Percentiles rank a stretch among this genome's conserved stretches.
These are phyloP conservation scores for Kodamaea ohmeri DNA, from an alignment of 1,139 yeast genomes.

Conservation along the genomic window DNA sequence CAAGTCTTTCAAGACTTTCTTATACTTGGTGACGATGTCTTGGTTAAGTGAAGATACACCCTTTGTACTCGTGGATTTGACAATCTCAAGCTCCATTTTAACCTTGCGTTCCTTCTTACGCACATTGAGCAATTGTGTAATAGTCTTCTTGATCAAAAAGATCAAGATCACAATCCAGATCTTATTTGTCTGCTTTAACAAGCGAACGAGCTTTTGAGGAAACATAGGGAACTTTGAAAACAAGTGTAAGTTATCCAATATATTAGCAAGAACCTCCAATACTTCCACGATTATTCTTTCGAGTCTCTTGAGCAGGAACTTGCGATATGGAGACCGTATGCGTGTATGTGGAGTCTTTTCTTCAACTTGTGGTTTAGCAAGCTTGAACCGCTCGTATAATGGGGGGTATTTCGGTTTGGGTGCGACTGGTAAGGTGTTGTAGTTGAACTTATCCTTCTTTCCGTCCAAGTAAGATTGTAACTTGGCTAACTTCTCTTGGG, in stretches of 20 bases:
- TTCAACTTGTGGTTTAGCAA: slow-evolving; percentile 10
- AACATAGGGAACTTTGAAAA: slow-evolving; percentile 44
- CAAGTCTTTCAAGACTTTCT: slow-evolving; percentile 43
- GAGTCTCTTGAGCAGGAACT: slow-evolving; percentile 26
- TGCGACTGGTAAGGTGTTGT: slow-evolving; percentile 12
- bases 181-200: slow-evolving; percentile 45
- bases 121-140: slow-evolving; percentile 44
- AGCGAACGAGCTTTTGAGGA: slow-evolving; percentile 30
- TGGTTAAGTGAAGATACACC: slow-evolving; percentile 20
- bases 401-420: slow-evolving; percentile 22
- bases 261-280: slow-evolving; percentile 39
- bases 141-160: slow-evolving; percentile 43
- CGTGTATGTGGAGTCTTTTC: neutral
- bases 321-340: slow-evolving; percentile 14
- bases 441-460: slow-evolving; percentile 8
- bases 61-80: slow-evolving; percentile 21
- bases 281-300: slow-evolving; percentile 32
- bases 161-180: slow-evolving; percentile 45
- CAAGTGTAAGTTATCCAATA: slow-evolving; percentile 45
- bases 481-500: slow-evolving; percentile 21
- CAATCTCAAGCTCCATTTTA: slow-evolving; percentile 35
- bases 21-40: slow-evolving; percentile 37
- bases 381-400: slow-evolving; percentile 16
- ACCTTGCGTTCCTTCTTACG: slow-evolving; percentile 40
- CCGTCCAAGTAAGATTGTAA: slow-evolving; percentile 14